Evolutionary conservation across 2,329 filamentous ascomycete genomes (phyloP).

Genomic region (Purpureocillium takamizusanense): DNA sequence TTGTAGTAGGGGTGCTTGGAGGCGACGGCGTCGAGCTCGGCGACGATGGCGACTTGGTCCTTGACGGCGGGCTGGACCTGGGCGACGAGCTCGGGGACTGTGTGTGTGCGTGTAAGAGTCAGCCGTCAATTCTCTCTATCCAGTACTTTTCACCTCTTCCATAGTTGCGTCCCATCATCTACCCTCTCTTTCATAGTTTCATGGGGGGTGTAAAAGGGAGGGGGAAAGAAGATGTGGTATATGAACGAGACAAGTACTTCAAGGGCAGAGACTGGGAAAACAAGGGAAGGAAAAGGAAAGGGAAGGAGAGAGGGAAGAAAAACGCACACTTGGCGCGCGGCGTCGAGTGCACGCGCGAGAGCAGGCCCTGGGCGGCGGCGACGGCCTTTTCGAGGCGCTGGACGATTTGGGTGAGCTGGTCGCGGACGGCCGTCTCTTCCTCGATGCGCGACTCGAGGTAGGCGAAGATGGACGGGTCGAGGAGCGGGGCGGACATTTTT

Average conservation of each 20-base stretch:
- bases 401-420: constrained; percentile 74
- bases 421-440: constrained; percentile 71
- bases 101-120: background rate
- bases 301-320: background rate
- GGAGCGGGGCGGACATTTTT: constrained; percentile 26
- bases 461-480: constrained; percentile 79
- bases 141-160: too few species aligned
- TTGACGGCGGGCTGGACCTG: constrained; percentile 64
- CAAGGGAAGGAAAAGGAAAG: too few species aligned
- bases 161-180: too few species aligned
- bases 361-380: constrained; percentile 68
- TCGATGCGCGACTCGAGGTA: constrained; percentile 84
- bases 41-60: constrained; percentile 62
- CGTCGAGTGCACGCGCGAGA: constrained; percentile 86
- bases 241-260: too few species aligned
- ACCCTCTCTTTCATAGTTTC: too few species aligned
- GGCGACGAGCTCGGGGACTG: constrained; percentile 57
- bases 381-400: constrained; percentile 78
- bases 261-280: too few species aligned
- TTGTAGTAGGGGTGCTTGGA: constrained; percentile 95
- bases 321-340: constrained; percentile 48
- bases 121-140: background rate
- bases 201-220: too few species aligned
- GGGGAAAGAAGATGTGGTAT: too few species aligned
- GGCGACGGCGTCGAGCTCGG: constrained; percentile 61